Percentiles rank a stretch among this genome's conserved stretches.
Evolutionary conservation across 257 asterid species (phyloP).

Genomic region (Gynochthodes officinalis): DNA sequence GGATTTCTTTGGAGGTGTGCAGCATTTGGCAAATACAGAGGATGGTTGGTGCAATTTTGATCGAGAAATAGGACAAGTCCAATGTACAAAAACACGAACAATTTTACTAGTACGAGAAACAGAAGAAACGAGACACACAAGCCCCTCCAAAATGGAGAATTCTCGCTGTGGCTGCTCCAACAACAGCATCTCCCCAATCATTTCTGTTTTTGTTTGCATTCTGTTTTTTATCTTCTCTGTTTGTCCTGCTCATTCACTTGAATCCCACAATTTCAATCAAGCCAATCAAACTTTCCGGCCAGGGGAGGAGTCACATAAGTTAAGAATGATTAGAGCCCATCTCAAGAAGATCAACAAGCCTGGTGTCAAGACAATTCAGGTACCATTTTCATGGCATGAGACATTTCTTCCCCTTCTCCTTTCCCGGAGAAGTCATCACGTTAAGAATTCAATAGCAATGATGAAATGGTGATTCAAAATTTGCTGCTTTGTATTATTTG

Average conservation of each 20-base stretch:
- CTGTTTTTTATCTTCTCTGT: conserved; percentile 41
- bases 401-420: neutral
- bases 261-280: conserved; percentile 34
- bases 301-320: conserved; percentile 38
- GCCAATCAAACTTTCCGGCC: conserved; percentile 53
- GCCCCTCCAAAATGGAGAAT: conserved; percentile 43
- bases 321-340: conserved; percentile 48
- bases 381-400: neutral
- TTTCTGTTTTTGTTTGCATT: conserved; percentile 49
- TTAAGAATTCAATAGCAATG: no score
- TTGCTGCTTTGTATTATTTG: neutral
- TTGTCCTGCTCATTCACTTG: conserved; percentile 39
- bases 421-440: neutral
- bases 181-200: conserved; percentile 51
- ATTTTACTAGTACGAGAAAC: conserved; percentile 12
- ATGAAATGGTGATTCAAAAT: neutral
- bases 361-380: conserved; percentile 76
- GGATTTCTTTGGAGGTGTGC: conserved; percentile 32
- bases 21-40: conserved; percentile 18
- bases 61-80: conserved; percentile 41
- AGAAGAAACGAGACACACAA: conserved; percentile 26
- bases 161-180: conserved; percentile 5
- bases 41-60: conserved; percentile 25
- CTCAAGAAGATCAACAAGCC: conserved; percentile 73
- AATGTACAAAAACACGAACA: conserved; percentile 30